These are phyloP conservation scores for Yamadazyma atmosphaerica DNA, from an alignment of 1,139 yeast genomes.

Conservation along the genomic window DNA sequence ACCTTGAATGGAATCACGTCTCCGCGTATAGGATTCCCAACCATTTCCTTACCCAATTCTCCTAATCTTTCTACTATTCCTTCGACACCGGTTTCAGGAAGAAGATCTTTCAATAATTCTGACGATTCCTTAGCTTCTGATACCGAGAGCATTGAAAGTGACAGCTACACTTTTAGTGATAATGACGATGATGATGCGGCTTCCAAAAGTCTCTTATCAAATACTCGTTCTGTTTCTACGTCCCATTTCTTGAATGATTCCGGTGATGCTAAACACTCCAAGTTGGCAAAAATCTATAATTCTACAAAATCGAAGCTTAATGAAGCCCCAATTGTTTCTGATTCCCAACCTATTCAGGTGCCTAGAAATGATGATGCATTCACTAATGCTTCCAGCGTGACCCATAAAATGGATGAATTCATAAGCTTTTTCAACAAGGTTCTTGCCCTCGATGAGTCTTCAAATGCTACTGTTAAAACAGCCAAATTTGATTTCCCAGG, in stretches of 20 bases:
- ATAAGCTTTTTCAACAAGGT: slow-evolving; percentile 25
- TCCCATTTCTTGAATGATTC: slow-evolving; percentile 20
- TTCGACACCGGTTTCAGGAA: slow-evolving; percentile 10
- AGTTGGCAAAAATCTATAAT: slow-evolving; percentile 35
- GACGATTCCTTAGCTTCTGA: slow-evolving; percentile 11
- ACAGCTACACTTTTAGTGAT: slow-evolving; percentile 10
- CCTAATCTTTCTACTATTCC: slow-evolving; percentile 7
- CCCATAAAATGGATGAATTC: slow-evolving; percentile 29
- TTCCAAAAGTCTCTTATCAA: slow-evolving; percentile 9
- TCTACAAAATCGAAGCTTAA: slow-evolving; percentile 35
- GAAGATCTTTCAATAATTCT: not conserved
- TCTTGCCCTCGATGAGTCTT: slow-evolving; percentile 8
- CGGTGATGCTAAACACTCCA: slow-evolving; percentile 20
- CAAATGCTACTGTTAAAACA: slow-evolving; percentile 12
- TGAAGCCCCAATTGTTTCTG: slow-evolving; percentile 26
- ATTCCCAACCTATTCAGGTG: not conserved
- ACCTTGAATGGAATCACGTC: slow-evolving; percentile 10
- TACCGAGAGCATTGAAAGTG: slow-evolving; percentile 15
- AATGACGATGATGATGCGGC: slow-evolving; percentile 18
- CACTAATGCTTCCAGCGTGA: slow-evolving; percentile 18
- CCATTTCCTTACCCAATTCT: slow-evolving; percentile 14
- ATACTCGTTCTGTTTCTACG: slow-evolving; percentile 22
- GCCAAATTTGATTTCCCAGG: slow-evolving; percentile 37
- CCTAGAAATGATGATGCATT: slow-evolving; percentile 10
- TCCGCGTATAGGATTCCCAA: slow-evolving; percentile 13